Evolutionary conservation across 2,329 filamentous ascomycete species (phyloP), one percentile per base, ranked within the genome.

Genomic region (Exophiala alcalophila): DNA sequence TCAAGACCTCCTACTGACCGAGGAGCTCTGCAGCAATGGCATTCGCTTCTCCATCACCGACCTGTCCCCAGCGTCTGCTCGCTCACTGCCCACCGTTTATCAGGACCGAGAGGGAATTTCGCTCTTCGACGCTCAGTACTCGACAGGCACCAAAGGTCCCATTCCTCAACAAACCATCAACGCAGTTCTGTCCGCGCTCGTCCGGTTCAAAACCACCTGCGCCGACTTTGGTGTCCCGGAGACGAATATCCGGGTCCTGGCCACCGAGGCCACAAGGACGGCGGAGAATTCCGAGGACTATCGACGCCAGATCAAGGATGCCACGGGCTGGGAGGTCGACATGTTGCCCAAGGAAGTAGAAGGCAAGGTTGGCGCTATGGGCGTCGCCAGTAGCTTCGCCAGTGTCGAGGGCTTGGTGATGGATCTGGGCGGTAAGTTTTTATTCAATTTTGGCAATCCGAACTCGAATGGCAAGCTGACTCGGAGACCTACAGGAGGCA

Each of bases 1-100:
- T n/a, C n/a, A n/a, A n/a, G n/a, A n/a, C n/a, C n/a, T n/a, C n/a
- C n/a, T n/a, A n/a, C n/a, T n/a, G n/a, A n/a, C n/a, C n/a, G n/a
- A 12, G 18, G 16, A 9, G 7, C 21, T 23, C 3, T 25, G 30
- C 34, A 65, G 88, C 71, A 96, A 95, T 70, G 90, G 89, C 57
- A 91, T 95, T 57, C 86, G 90, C 41, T 94, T 94, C 71, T 91
- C 87, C 30, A 87, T 95, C 58, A 86, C 88, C 6, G 81, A 88
- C 53, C 74, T 94, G n/a, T 76, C 81, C 3, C 81, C 84, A 15
- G 78, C 80, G 3, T 78, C 72, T 26, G 74, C 84, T 16, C 83
- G 89, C 16, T 78, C 89, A 16, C 74, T 95, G 28, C 81, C 76
- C 12, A 90, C 84, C 18, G 58, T 95, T 42, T 94, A 87, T 65